Base-by-base conservation (phyloP, 495 filamentous ascomycete species). In the Neurospora africana region DNA sequence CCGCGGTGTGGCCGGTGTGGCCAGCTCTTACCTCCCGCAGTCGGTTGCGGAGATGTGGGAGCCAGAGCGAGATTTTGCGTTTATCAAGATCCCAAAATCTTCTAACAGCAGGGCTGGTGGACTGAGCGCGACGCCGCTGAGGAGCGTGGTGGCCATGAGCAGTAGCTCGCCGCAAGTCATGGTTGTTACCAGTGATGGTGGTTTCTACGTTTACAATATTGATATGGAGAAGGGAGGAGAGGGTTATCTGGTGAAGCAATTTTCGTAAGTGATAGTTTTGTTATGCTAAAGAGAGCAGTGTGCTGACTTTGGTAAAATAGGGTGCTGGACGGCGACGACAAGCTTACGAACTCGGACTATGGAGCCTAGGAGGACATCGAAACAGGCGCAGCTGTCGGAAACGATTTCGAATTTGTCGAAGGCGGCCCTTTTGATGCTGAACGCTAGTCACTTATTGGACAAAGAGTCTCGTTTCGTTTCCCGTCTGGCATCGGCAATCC, bases 41-140 rank as follows among this genome's bases (percentile, higher is more conserved):
- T 91, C 93, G 0, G 94, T 99, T 6, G 93, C 93, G 30, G 93
- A 98, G 81, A 97, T 98, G 87, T 98, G 93, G 93, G 96, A 99
- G 77, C 95, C 95, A 17, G 86, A 92, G 61, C 88, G 95, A 67
- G 96, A 99, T 79, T 98, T 99, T 81, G 95, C 95, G 2, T 97
- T 92, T 86, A 90, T 98, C 76, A 97, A 94, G 80, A 86, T 99
- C 35, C 95, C 95, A n/a, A 92, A 91, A 77, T 76, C 84, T 27
- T 80, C 77, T 37, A 76, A 76, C 30, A 73, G 75, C 72, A 80
- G 72, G 77, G 67, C 77, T 4, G 80, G 71, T 81, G 82, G 65
- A 2, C 80, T 79, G 9, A 77, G 43, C 77, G 75, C 76, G 30
- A 72, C 75, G 7, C 67, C 76, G 4, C 78, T 96, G 21, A 82